Conservation (phyloP, 176 grass and related monocot genomes). For the Oryza nivara region DNA sequence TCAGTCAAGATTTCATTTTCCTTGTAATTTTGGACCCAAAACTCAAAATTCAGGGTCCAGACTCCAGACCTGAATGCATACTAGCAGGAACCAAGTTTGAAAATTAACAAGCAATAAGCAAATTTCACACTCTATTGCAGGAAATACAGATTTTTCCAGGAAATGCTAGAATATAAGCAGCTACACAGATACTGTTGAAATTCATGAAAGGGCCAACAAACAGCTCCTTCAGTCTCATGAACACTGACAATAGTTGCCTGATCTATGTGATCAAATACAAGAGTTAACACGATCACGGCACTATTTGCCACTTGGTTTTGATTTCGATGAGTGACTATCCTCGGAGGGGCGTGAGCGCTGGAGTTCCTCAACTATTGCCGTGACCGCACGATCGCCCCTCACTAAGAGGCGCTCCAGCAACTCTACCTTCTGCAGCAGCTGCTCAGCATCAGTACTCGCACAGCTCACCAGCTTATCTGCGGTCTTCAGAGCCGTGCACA, state of each 20-base stretch:
- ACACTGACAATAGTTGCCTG: not conserved
- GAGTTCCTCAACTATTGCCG: constrained; percentile 30
- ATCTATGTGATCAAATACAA: constrained; percentile 20
- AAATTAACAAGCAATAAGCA: no score
- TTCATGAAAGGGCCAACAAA: not conserved
- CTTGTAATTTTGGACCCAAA: no score
- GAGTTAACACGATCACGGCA: not conserved
- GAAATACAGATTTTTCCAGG: not conserved
- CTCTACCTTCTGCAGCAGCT: constrained; percentile 44
- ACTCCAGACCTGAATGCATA: no score
- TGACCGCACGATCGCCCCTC: constrained; percentile 2
- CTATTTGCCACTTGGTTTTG: constrained; percentile 38
- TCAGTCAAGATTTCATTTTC: no score
- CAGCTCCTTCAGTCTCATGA: not conserved
- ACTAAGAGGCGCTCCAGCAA: constrained; percentile 34
- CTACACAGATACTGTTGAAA: not conserved
- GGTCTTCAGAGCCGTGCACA: constrained; percentile 40
- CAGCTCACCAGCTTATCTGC: constrained; percentile 50
- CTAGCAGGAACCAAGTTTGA: no score
- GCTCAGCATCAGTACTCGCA: not conserved
- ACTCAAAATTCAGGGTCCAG: no score
- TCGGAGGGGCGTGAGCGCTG: not conserved
- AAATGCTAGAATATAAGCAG: not conserved
- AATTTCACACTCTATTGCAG: no score
- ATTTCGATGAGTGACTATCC: not conserved